Base-by-base conservation (phyloP, 1,284 basidiomycete genomes). In the Apiotrichum sp. region DNA sequence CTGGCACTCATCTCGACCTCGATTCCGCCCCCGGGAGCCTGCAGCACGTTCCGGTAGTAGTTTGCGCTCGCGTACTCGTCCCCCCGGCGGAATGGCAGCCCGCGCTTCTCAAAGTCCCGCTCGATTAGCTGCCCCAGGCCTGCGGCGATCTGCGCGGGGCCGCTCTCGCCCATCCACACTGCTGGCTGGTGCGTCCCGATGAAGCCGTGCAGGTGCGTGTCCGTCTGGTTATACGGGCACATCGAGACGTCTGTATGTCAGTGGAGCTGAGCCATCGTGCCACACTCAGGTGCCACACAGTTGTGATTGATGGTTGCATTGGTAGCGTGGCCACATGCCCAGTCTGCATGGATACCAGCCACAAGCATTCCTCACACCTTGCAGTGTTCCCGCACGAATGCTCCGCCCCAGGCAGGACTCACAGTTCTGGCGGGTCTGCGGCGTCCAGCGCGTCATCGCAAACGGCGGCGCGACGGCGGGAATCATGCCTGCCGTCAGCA, bases 121-220 rank as follows among this genome's bases (percentile, higher is more conserved):
- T 80, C 76, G 48, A 79, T 80, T 3, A 87, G 75, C 1, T 59
- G 50, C 11, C 82, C 81, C 3, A 78, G 70, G 6, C 88, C 87
- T 3, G 86, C 84, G 10, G 81, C 80, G 32, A 92, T 76, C 13
- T 83, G 78, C 5, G 83, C 81, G 33, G 82, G 82, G 0, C 82
- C 88, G 59, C 84, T 87, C 69, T 89, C 87, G 48, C 70, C 89
- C 88, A 92, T 91, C 89, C 89, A 91, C 45, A 91, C 89, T 0
- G 89, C 89, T 0, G 89, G 89, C 66, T 90, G 88, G 57, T 88
- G 84, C 0, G 88, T 89, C 10, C 82, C 68, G 29, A 69, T 62
- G 64, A 89, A 88, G 0, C 88, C 88, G 65, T 87, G 83, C 1
- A 89, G 81, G 5, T 69, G 71, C 2, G 75, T 77, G 58, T 81